phyloP scores from a whole-genome alignment of 208 protist species.

The Borovskyia barvae region DNA sequence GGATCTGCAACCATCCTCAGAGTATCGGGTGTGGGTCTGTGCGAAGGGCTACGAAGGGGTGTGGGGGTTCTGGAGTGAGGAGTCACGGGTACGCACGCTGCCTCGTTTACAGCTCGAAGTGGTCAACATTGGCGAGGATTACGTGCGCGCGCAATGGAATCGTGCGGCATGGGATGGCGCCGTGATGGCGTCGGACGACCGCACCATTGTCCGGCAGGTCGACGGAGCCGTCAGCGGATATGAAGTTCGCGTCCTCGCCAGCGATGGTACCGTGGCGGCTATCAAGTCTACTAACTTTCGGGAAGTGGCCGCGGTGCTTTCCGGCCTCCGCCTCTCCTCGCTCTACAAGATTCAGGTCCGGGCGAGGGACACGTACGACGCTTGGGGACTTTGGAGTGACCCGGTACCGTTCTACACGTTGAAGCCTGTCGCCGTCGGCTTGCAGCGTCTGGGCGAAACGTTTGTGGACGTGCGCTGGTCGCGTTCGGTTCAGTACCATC shows the following conservation, averaged over 20 bases:
- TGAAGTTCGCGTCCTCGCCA: slow-evolving; percentile 77
- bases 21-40: slow-evolving; percentile 91
- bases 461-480: slow-evolving; percentile 84
- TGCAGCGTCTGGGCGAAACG: slow-evolving; percentile 74
- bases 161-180: slow-evolving; percentile 72
- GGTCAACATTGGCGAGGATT: slow-evolving; percentile 85
- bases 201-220: slow-evolving; percentile 57
- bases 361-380: slow-evolving; percentile 90
- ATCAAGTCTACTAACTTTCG: slow-evolving; percentile 56
- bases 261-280: slow-evolving; percentile 42
- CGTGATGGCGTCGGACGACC: slow-evolving; percentile 24
- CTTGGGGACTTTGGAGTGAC: slow-evolving; percentile 91
- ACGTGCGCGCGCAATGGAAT: slow-evolving; percentile 81
- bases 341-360: slow-evolving; percentile 85
- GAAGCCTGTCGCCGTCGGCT: slow-evolving; percentile 48
- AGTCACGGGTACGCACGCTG: slow-evolving; percentile 87
- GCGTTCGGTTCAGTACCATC: slow-evolving; percentile 18
- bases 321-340: slow-evolving; percentile 60
- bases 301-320: slow-evolving; percentile 64
- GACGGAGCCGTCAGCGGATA: slow-evolving; percentile 89
- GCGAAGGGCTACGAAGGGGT: slow-evolving; percentile 83
- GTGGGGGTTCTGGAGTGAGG: slow-evolving; percentile 91
- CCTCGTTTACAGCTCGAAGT: slow-evolving; percentile 83
- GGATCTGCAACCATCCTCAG: slow-evolving; percentile 75
- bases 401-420: slow-evolving; percentile 77